These are phyloP conservation scores for Laetiporus sulphureus DNA, from an alignment of 1,284 basidiomycete genomes.

Conservation along the genomic window DNA sequence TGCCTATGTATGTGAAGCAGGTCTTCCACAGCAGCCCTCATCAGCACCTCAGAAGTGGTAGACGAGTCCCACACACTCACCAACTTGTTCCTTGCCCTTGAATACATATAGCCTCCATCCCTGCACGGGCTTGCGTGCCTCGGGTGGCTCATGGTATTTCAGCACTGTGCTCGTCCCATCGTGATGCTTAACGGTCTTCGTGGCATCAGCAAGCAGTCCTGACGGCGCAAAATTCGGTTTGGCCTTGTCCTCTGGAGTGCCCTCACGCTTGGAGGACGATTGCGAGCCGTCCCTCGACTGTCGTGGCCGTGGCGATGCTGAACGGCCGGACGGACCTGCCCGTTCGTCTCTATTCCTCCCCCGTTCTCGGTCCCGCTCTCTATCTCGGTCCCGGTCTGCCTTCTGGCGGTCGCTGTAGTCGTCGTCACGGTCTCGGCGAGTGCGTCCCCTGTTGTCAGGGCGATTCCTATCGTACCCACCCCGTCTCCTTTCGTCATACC, in stretches of 20 bases:
- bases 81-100: constrained; percentile 89
- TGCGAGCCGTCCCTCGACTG: constrained; percentile 33
- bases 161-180: constrained; percentile 83
- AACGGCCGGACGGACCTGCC: constrained; percentile 41
- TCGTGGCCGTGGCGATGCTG: constrained; percentile 45
- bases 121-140: constrained; percentile 85
- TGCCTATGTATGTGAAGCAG: constrained; percentile 87
- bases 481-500: neutral
- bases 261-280: constrained; percentile 25
- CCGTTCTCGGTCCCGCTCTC: constrained; percentile 10
- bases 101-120: constrained; percentile 98
- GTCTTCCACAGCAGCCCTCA: constrained; percentile 58
- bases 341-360: constrained; percentile 16
- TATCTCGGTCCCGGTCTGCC: constrained; percentile 20
- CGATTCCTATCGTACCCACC: no score
- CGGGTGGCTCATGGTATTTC: constrained; percentile 98
- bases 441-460: neutral
- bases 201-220: constrained; percentile 91
- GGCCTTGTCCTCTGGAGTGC: constrained; percentile 42
- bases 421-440: constrained; percentile 7
- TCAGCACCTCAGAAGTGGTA: constrained; percentile 4
- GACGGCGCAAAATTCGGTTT: constrained; percentile 88
- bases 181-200: constrained; percentile 73
- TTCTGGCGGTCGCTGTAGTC: constrained; percentile 28
- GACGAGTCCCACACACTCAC: constrained; percentile 41